Base-by-base conservation (phyloP, 2,329 filamentous ascomycete species). In the Penicillium olsonii region DNA sequence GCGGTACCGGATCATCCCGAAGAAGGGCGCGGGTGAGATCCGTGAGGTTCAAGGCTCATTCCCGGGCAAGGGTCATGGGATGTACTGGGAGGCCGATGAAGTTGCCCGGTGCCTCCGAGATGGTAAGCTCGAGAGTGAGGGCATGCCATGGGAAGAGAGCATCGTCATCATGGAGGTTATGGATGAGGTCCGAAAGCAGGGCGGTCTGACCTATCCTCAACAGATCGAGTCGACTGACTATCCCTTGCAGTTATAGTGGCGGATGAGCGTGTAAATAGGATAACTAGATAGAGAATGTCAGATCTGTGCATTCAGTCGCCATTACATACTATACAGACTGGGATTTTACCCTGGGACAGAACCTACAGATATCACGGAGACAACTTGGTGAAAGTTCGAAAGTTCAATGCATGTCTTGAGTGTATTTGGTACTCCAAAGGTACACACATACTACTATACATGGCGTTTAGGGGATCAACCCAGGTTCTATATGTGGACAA, bases 61-160 rank as follows among this genome's bases (percentile, higher is more conserved):
- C 50, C 82, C 83, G 22, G 80, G 77, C 12, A 72, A 77, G 59
- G 90, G 89, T 10, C 86, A 90, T 56, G 90, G 90, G 42, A 94
- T 95, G 88, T 94, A 90, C 74, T 92, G 87, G 87, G 87, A 92
- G 69, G 89, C 89, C 1, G 88, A 92, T 67, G 88, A 90, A 75
- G 87, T 83, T 56, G 88, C 86, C 22, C 78, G 85, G 38, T 89
- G 87, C 58, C 66, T 95, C 49, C 78, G 87, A 37, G 90, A 94
- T 66, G 88, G 90, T 18, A 84, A 84, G 72, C 81, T 85, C 63
- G 86, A 95, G 76, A 90, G 89, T 66, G 78, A 81, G 40, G 80
- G 79, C 11, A 74, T 94, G 70, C 83, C 85, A 17, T 82, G 83
- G 76, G 79, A 83, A 38, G 91, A 96, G 79, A 92, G 87, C 64